Evolutionary conservation across 2,329 filamentous ascomycete species (phyloP).

Genomic region (Podosphaera aphanis): DNA sequence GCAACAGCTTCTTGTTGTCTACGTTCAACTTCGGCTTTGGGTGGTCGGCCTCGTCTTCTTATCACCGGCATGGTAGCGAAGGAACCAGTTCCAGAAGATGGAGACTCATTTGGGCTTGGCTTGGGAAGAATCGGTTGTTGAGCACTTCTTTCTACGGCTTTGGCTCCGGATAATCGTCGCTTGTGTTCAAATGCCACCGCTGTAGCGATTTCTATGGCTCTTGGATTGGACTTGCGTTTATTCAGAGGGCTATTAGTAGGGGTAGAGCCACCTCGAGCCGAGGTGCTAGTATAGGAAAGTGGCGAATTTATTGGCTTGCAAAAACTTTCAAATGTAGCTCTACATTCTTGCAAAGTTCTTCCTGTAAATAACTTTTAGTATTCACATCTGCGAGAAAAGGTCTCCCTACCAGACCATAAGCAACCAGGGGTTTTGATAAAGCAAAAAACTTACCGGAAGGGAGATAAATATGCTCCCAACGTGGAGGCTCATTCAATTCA

Average conservation of each 20-base stretch:
- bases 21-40: slow-evolving; percentile 13
- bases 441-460: neutral
- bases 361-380: slow-evolving; percentile 6
- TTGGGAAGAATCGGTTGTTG: slow-evolving; percentile 12
- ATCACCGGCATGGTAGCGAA: slow-evolving; percentile 3
- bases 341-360: slow-evolving; percentile 12
- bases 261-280: neutral
- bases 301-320: slow-evolving; percentile 3
- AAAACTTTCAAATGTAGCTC: slow-evolving; percentile 10
- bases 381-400: slow-evolving; percentile 7
- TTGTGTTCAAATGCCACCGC: slow-evolving; percentile 6
- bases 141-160: slow-evolving; percentile 3
- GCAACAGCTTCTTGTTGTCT: slow-evolving; percentile 10
- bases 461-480: slow-evolving; percentile 1
- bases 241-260: neutral
- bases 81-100: slow-evolving; percentile 6
- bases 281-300: neutral
- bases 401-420: slow-evolving; percentile 4
- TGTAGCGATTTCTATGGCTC: slow-evolving; percentile 5
- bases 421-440: slow-evolving; percentile 4
- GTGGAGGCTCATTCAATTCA: neutral
- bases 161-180: slow-evolving; percentile 8
- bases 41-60: slow-evolving; percentile 15
- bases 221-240: slow-evolving; percentile 11
- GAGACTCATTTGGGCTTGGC: slow-evolving; percentile 10